A percentile compares a stretch with the other conserved stretches of the same genome.
phyloP scores from a whole-genome alignment of 2,329 filamentous ascomycete genomes.

The Ophiostoma piceae region DNA sequence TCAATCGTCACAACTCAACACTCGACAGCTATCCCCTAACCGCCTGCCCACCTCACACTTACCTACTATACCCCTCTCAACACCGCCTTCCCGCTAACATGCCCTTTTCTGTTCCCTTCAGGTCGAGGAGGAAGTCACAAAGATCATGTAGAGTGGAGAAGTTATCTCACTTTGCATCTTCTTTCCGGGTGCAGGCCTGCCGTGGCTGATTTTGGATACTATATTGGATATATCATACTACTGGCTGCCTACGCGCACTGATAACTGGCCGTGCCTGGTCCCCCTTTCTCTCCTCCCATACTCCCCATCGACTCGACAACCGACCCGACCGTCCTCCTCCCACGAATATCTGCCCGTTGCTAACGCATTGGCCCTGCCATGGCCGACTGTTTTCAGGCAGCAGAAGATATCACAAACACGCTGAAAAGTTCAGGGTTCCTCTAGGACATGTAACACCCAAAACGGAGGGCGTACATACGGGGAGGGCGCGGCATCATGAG shows the following conservation, averaged over 20 bases:
- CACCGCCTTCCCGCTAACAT: constrained; percentile 41
- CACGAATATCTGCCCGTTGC: constrained; percentile 11
- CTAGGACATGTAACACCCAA: constrained; percentile 26
- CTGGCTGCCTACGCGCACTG: neutral
- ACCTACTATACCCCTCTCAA: neutral
- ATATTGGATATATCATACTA: neutral
- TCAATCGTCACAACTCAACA: too few species aligned
- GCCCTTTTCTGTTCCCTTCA: constrained; percentile 43
- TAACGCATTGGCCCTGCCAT: constrained; percentile 20
- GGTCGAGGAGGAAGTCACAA: constrained; percentile 86
- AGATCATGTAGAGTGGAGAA: constrained; percentile 65
- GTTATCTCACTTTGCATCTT: neutral
- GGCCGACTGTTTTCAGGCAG: constrained; percentile 30
- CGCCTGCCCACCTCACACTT: neutral
- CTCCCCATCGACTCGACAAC: neutral
- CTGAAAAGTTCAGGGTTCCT: constrained; percentile 41
- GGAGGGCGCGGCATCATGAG: neutral
- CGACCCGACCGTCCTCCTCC: neutral
- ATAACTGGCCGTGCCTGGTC: neutral
- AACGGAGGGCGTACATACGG: neutral
- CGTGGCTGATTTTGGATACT: neutral
- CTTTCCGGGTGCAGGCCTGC: neutral
- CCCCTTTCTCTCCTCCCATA: neutral
- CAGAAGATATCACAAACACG: constrained; percentile 36
- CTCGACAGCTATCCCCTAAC: neutral